Evolutionary conservation across 2,329 filamentous ascomycete species (phyloP).

Genomic region (Orbilia blumenaviensis): DNA sequence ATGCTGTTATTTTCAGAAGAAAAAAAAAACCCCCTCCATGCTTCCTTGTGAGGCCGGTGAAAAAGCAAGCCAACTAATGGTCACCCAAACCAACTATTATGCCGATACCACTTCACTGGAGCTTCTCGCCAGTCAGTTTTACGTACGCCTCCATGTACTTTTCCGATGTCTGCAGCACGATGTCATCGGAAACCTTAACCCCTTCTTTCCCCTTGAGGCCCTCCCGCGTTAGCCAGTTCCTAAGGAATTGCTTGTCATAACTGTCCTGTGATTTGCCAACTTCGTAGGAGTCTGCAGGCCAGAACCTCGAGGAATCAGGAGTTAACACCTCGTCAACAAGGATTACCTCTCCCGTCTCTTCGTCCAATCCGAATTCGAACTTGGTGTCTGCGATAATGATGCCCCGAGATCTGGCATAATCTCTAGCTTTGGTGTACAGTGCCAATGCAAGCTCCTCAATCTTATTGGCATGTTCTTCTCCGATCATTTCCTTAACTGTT

Average conservation of each 20-base stretch:
- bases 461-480: slow-evolving; percentile 70
- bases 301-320: slow-evolving; percentile 85
- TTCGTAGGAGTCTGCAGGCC: slow-evolving; percentile 77
- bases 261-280: slow-evolving; percentile 79
- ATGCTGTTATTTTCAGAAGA: slow-evolving; percentile 4
- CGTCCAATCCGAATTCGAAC: slow-evolving; percentile 78
- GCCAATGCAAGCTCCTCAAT: slow-evolving; percentile 73
- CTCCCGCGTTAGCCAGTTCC: slow-evolving; percentile 80
- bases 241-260: slow-evolving; percentile 86
- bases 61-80: slow-evolving; percentile 27
- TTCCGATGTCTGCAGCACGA: slow-evolving; percentile 73
- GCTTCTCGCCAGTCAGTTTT: slow-evolving; percentile 68
- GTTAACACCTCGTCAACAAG: slow-evolving; percentile 87
- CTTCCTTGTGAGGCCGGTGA: slow-evolving; percentile 19
- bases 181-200: slow-evolving; percentile 76
- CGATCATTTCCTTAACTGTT: slow-evolving; percentile 67
- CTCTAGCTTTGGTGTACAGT: slow-evolving; percentile 71
- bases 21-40: neutral
- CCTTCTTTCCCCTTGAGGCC: slow-evolving; percentile 79
- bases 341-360: slow-evolving; percentile 72
- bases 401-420: slow-evolving; percentile 72
- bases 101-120: slow-evolving; percentile 12
- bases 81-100: slow-evolving; percentile 6
- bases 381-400: slow-evolving; percentile 83
- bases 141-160: slow-evolving; percentile 82